These are phyloP conservation scores for Oryza officinalis DNA, from an alignment of 176 grass and related monocot genomes.

Conservation along the genomic window DNA sequence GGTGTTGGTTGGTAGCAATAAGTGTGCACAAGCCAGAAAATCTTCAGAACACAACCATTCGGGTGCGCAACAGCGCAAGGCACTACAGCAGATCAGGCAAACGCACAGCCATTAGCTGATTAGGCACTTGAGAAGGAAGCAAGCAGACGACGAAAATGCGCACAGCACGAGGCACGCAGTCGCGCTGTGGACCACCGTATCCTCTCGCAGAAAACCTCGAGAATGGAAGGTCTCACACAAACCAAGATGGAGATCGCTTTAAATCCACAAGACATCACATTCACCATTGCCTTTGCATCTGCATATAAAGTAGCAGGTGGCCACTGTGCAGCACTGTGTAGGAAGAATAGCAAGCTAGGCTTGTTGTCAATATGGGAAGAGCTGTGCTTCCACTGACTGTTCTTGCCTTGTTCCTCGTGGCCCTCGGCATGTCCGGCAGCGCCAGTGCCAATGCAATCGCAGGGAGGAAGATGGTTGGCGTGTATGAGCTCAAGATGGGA, in stretches of 20 bases:
- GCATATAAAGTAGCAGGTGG: not conserved
- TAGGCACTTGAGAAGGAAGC: not conserved
- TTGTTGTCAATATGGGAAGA: constrained; percentile 44
- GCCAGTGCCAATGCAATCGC: constrained; percentile 8
- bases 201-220: not conserved
- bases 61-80: not conserved
- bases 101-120: not conserved
- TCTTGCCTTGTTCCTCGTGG: constrained; percentile 33
- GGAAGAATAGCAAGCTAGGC: not conserved
- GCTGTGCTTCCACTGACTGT: constrained; percentile 19
- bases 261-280: not conserved
- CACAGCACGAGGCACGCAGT: constrained; percentile 11
- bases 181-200: not conserved
- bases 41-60: not conserved
- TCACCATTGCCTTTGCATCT: not conserved
- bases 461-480: constrained; percentile 41
- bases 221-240: not conserved
- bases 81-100: not conserved
- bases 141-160: not conserved
- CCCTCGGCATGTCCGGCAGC: constrained; percentile 19
- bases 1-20: not conserved
- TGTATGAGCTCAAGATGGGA: constrained; percentile 71
- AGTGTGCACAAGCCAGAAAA: not conserved
- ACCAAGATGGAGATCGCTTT: constrained; percentile 17
- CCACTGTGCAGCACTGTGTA: not conserved